Evolutionary conservation across 2,329 filamentous ascomycete genomes (phyloP), one percentile per base, ranked within the genome.

Genomic region (Lecanosticta acicola): DNA sequence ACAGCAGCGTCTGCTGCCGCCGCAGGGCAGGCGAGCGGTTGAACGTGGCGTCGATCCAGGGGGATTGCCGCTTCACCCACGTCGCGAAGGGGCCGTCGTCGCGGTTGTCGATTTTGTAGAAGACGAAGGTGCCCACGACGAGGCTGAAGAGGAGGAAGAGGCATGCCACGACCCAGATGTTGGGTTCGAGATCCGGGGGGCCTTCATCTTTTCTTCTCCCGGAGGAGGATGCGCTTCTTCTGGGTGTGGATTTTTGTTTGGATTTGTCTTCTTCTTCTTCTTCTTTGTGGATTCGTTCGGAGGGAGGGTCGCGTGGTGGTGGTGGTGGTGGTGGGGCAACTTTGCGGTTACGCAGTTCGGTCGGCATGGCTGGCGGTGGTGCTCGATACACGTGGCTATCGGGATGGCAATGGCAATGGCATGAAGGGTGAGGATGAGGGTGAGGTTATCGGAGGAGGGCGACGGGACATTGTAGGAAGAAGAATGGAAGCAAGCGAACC

Each of bases 31-130:
- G 19, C n/a, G 29, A 35, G 17, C 44, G 40, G 26, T 54, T 54
- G n/a, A 55, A 34, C 4, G 45, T 35, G 21, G 38, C 37, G 34
- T 57, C 50, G 39, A 57, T 41, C 39, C 43, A 17, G 8, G 54
- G 54, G 41, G 46, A 49, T 17, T 55, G 47, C 29, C 37, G 24
- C 39, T 57, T 57, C 24, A 57, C 41, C 41, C 45, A 57, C 11
- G 41, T 35, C 5, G 54, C 52, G 26, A 57, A 51, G 10, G 50
- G 46, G 0, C 54, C 54, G 10, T 49, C 34, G 20, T 48, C 49
- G 32, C 48, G 46, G 32, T 55, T 57, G 50, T 57, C 54, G 43
- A 55, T 21, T 47, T 57, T 57, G 45, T 57, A 57, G 46, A 49
- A 57, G 35, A 53, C 39, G 39, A 51, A 18, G 20, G 40, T 26